phyloP scores from a whole-genome alignment of 176 grass and related monocot species.

The Juncus effusus region DNA sequence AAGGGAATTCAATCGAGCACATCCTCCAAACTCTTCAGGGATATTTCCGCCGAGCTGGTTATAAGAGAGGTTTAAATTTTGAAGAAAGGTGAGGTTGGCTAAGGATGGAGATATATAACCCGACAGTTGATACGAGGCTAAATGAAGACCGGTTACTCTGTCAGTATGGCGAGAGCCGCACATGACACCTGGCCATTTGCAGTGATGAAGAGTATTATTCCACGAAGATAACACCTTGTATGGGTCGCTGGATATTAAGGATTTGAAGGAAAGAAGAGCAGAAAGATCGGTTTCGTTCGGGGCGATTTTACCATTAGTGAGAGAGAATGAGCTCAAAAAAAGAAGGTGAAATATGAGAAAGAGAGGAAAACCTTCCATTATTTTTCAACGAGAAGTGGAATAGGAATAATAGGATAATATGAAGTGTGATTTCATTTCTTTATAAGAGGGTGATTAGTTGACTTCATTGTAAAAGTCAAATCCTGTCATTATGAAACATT shows the following conservation, averaged over 20 bases:
- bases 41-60: constrained; percentile 22
- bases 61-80: constrained; percentile 21
- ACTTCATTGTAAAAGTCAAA: too few relatives aligned
- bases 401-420: too few relatives aligned
- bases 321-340: neutral
- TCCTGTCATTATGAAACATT: too few relatives aligned
- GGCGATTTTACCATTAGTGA: neutral
- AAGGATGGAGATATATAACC: constrained; percentile 33
- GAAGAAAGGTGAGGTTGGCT: constrained; percentile 40
- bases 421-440: too few relatives aligned
- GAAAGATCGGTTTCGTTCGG: constrained; percentile 1
- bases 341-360: neutral
- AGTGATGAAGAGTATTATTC: constrained; percentile 28
- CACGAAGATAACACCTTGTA: constrained; percentile 28
- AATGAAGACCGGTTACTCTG: constrained; percentile 16
- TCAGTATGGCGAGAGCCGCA: constrained; percentile 28
- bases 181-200: constrained; percentile 28
- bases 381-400: too few relatives aligned
- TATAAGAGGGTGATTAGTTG: too few relatives aligned
- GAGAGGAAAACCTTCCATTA: neutral
- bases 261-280: constrained; percentile 37
- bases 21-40: constrained; percentile 16
- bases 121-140: neutral
- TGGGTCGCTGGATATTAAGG: constrained; percentile 6
- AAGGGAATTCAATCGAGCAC: neutral